Base-by-base conservation (phyloP, 2,329 filamentous ascomycete genomes). In the Pseudocercospora fijiensis region DNA sequence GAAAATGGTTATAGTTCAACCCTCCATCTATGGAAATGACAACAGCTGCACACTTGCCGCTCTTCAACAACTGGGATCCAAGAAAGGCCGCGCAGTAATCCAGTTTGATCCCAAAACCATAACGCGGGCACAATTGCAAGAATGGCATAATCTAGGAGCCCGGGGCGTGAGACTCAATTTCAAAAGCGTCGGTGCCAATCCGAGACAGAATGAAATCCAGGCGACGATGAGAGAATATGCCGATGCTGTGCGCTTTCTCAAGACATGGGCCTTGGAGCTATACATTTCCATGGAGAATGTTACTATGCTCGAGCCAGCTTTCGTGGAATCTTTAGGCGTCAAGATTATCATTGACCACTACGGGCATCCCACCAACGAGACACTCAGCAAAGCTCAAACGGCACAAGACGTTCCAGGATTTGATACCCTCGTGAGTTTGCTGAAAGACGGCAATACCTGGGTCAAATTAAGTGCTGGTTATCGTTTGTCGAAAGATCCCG, bases 391-490 rank as follows among this genome's bases (percentile, higher is more conserved):
- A 6, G 64, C 67, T 5, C 65, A 68, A 41, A 55, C 53, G 8
- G 67, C 79, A 5, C 84, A 83, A 64, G 67, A 74, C 1, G 72
- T 86, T 4, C 73, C 76, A 0, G 85, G 84, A 0, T 86, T 86
- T 68, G 65, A 72, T 1, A 78, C 82, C 0, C 71, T 87, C 37
- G 72, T 84, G 0, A 72, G 76, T 4, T 71, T 88, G 6, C 75
- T 85, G 30, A 73, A 77, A 20, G 70, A 70, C 8, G 83, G 83
- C 1, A 75, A 78, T 24, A 84, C 83, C 0, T 88, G 81, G 71
- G 78, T 86, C 60, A 88, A 88, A 69, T 69, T 87, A 0, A 88
- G 85, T 0, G 86, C 82, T 0, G 80, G 84, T 0, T 88, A 88
- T 73, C 80, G 85, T 6, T 76, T 86, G 37, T 82, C 80, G 53